A percentile compares a stretch with the other conserved stretches of the same genome.
These are phyloP conservation scores for Tylopilus subfusipes DNA, from an alignment of 768 basidiomycete species.

Conservation along the genomic window DNA sequence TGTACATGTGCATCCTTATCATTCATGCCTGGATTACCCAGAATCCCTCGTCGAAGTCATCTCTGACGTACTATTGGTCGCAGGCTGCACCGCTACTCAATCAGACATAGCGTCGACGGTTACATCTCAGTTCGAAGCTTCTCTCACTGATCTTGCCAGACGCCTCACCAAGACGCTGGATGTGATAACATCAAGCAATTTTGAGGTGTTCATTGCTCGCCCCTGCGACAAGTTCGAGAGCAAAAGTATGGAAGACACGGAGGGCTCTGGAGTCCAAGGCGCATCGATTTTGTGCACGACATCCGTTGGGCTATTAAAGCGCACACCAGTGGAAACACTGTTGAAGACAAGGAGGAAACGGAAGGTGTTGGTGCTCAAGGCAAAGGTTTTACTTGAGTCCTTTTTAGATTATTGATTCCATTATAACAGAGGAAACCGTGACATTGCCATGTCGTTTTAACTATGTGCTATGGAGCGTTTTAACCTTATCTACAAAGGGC, in stretches of 20 bases:
- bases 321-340: not conserved
- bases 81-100: not conserved
- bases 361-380: not conserved
- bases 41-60: not conserved
- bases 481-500: not conserved
- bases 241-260: not conserved
- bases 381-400: not conserved
- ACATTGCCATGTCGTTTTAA: not conserved
- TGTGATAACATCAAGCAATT: not conserved
- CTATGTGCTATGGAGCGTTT: not conserved
- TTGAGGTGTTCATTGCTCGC: not conserved
- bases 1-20: not conserved
- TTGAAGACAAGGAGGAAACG: not conserved
- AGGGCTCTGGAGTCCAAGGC: not conserved
- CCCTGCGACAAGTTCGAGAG: not conserved
- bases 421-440: not conserved
- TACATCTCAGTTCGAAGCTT: not conserved
- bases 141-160: not conserved
- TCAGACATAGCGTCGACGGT: not conserved
- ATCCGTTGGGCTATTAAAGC: not conserved
- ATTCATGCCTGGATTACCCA: not conserved
- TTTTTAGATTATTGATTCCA: not conserved
- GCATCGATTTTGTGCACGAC: not conserved
- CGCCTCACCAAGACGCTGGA: not conserved
- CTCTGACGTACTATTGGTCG: not conserved